A percentile compares a stretch with the other conserved stretches of the same genome.
These are phyloP conservation scores for Eucalyptus cloeziana DNA, from an alignment of 345 rosid species.

Conservation along the genomic window DNA sequence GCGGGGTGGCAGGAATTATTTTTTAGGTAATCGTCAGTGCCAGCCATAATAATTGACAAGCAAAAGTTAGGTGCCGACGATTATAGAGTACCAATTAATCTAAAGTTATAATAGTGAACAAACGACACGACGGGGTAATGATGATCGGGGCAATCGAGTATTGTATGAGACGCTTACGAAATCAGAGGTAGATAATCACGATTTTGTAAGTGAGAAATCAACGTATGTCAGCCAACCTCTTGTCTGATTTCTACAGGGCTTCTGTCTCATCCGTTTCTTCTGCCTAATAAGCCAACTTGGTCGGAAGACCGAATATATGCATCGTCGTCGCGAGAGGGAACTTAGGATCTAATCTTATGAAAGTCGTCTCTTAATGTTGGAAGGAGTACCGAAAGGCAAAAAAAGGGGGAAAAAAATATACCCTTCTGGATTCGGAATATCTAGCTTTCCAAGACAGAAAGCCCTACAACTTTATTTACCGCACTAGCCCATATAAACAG, in stretches of 20 bases:
- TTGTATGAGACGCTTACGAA: neutral
- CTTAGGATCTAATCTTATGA: neutral
- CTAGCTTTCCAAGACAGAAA: neutral
- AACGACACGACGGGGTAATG: accelerated
- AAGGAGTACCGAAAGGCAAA: neutral
- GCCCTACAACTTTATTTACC: neutral
- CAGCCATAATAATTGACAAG: neutral
- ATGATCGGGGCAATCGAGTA: neutral
- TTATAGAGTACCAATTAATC: neutral
- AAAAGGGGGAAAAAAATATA: too few relatives aligned
- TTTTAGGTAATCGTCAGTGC: too few relatives aligned
- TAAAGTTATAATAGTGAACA: neutral
- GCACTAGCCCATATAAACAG: neutral
- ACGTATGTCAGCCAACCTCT: neutral
- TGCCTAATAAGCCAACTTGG: neutral
- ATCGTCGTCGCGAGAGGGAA: neutral
- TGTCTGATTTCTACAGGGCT: neutral
- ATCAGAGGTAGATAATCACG: neutral
- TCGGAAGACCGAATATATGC: neutral
- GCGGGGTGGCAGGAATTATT: neutral
- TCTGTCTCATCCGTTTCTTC: neutral
- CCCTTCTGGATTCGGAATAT: neutral
- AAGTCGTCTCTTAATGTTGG: neutral
- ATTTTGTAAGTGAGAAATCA: neutral
- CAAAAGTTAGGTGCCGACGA: neutral